Conservation (phyloP, 306 rosid species). For the Lotus japonicus region DNA sequence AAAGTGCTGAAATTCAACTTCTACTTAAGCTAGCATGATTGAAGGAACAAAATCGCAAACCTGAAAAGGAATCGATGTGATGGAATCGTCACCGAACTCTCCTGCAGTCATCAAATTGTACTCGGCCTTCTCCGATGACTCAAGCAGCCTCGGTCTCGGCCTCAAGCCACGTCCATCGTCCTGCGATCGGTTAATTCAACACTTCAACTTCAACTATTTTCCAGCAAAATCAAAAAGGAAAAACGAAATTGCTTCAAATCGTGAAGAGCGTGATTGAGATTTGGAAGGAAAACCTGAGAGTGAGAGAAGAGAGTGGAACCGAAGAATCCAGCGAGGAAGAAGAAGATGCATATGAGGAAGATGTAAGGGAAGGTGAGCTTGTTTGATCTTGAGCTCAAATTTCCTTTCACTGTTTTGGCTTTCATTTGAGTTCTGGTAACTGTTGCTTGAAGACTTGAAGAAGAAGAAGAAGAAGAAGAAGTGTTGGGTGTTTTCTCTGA, state of each 20-base stretch:
- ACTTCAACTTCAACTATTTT: neutral
- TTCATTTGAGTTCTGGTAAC: conserved; percentile 34
- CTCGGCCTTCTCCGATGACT: conserved; percentile 28
- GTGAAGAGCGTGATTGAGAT: neutral
- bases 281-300: conserved; percentile 23
- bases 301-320: conserved; percentile 50
- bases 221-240: neutral
- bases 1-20: neutral
- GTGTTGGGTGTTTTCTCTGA: neutral
- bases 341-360: conserved; percentile 52
- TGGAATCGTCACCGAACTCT: conserved; percentile 61
- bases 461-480: neutral
- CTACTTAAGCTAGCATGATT: neutral
- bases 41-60: conserved; percentile 25
- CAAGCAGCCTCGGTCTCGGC: conserved; percentile 40
- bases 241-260: neutral
- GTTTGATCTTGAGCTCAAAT: conserved; percentile 45
- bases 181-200: conserved; percentile 17
- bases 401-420: conserved; percentile 41
- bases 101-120: conserved; percentile 46
- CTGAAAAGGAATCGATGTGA: conserved; percentile 78
- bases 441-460: neutral
- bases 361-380: conserved; percentile 40
- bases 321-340: conserved; percentile 65
- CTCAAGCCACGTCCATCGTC: conserved; percentile 33